Base-by-base conservation (phyloP, 331 rosid genomes). In the Saraca asoca region DNA sequence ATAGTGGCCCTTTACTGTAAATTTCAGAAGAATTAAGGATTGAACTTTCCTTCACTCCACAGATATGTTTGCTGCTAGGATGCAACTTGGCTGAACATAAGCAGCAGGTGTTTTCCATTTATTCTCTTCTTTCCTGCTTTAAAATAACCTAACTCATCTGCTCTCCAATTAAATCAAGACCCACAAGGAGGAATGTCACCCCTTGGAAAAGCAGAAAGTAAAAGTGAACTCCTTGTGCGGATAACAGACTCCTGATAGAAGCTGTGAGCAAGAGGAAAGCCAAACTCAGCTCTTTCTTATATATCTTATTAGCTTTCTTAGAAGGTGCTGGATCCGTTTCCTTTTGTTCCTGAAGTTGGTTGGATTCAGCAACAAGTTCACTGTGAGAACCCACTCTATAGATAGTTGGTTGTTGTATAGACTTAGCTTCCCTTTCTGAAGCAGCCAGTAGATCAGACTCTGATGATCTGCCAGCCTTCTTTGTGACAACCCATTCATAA, bases 171-270 rank as follows among this genome's bases (percentile, higher is more conserved):
- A 92, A 85, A 78, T 92, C 98, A 66, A 92, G 98, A 19, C 96
- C 98, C 18, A 92, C 96, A 15, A 89, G 95, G 76, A 92, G 96
- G 82, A 92, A 92, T 52, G 98, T 76, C 68, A 89, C 80, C 13
- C 98, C 98, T 84, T 92, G 98, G 82, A 92, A 92, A 64, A 89
- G 91, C 64, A 92, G 81, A 84, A 87, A 92, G 89, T 92, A 92
- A 78, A 92, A 92, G 59, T 92, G 98, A 50, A 92, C 91, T 75
- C 96, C 98, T 84, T 92, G 96, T 6, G 91, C 96, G 24, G 94
- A 78, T 79, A 92, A 75, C 62, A 92, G 85, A 69, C 98, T 92
- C 79, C 96, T 85, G 16, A 82, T 80, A 6, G 94, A 84, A 62
- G 98, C 98, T 10, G 95, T 82, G 62, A 92, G 94, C 62, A 92